These are phyloP conservation scores for Penicillium angulare DNA, from an alignment of 495 filamentous ascomycete genomes.

Conservation along the genomic window DNA sequence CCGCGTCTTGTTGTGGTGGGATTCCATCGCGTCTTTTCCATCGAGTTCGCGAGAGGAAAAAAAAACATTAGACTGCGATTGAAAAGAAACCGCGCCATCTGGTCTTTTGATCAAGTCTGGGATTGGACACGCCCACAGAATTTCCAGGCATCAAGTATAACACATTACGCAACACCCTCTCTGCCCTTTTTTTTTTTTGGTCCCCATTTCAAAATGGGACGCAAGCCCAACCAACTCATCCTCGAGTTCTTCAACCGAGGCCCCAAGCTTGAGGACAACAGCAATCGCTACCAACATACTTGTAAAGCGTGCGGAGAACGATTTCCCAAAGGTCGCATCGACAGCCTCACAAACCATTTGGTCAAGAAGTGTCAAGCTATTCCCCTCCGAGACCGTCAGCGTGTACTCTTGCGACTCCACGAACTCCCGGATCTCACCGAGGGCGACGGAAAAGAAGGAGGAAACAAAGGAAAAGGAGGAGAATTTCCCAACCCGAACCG, in stretches of 20 bases:
- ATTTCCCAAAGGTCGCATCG: conserved; percentile 81
- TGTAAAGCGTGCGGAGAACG: conserved; percentile 83
- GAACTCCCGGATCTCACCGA: conserved; percentile 43
- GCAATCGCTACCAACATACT: conserved; percentile 83
- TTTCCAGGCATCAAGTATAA: too few species aligned
- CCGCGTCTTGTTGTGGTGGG: conserved; percentile 3
- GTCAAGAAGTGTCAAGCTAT: conserved; percentile 80
- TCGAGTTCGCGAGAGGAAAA: not conserved
- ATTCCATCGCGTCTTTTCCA: conserved; percentile 1
- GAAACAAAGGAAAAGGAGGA: conserved; percentile 34
- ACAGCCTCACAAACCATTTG: conserved; percentile 73
- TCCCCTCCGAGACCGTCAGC: conserved; percentile 61
- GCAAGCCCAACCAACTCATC: conserved; percentile 78
- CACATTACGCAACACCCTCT: too few species aligned
- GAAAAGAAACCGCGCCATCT: not conserved
- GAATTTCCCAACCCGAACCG: conserved; percentile 41
- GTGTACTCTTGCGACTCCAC: conserved; percentile 60
- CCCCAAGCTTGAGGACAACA: conserved; percentile 75
- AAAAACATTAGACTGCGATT: not conserved
- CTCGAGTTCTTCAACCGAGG: conserved; percentile 82
- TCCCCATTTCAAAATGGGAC: conserved; percentile 57
- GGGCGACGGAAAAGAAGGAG: conserved; percentile 35
- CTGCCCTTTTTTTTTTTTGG: not conserved
- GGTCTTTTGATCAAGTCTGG: not conserved
- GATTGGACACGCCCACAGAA: not conserved